Conservation (phyloP, 768 basidiomycete species). For the Russula foetens region DNA sequence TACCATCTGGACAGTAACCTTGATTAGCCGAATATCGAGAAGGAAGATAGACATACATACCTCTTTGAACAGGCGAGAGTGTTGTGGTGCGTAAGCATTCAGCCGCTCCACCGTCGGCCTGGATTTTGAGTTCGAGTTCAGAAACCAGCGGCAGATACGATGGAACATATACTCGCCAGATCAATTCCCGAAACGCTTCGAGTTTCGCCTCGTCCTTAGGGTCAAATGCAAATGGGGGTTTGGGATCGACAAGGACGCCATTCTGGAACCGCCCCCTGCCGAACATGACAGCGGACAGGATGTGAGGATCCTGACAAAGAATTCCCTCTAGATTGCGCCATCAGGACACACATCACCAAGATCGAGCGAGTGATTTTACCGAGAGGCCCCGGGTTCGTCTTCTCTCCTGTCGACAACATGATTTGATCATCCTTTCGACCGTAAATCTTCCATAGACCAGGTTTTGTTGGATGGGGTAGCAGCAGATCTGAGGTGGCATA, state of each 20-base stretch:
- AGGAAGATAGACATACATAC: conserved; percentile 18
- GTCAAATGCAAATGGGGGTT: conserved; percentile 22
- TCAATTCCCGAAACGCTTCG: conserved; percentile 21
- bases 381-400: conserved; percentile 29
- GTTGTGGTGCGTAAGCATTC: conserved; percentile 36
- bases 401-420: conserved; percentile 28
- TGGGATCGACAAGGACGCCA: conserved; percentile 30
- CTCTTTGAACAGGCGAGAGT: conserved; percentile 42
- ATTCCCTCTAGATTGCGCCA: conserved; percentile 31
- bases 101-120: conserved; percentile 36
- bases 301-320: conserved; percentile 25
- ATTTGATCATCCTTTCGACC: conserved; percentile 27
- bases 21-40: background rate
- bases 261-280: conserved; percentile 27
- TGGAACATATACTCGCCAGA: conserved; percentile 2
- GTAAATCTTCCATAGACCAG: conserved; percentile 28
- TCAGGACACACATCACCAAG: background rate
- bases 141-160: background rate
- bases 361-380: conserved; percentile 13
- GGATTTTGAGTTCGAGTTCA: background rate
- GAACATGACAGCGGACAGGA: conserved; percentile 28
- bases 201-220: conserved; percentile 22
- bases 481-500: conserved; percentile 40
- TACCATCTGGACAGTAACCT: conserved; percentile 32
- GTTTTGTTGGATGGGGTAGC: conserved; percentile 35